These are phyloP conservation scores for Coprinellus micaceus DNA, from an alignment of 768 basidiomycete genomes.

Conservation along the genomic window DNA sequence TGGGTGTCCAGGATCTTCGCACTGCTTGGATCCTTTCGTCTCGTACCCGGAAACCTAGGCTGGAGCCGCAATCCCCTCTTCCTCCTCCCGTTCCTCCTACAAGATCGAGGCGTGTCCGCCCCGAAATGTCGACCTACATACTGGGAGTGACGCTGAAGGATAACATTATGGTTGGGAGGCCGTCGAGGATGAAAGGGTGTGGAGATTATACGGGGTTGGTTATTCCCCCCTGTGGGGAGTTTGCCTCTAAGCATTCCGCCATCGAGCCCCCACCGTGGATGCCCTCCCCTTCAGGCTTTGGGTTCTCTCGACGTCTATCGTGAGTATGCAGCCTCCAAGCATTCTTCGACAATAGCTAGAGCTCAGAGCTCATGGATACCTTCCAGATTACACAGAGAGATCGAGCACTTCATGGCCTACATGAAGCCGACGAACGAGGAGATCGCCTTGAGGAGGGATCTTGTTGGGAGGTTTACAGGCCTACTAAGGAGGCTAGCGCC, in stretches of 20 bases:
- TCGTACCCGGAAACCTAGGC: too few species aligned
- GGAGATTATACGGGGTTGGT: slow-evolving; percentile 17
- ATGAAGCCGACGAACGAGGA: slow-evolving; percentile 21
- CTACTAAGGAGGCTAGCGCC: slow-evolving; percentile 14
- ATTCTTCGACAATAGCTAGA: neutral
- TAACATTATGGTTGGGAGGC: slow-evolving; percentile 18
- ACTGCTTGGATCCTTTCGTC: too few species aligned
- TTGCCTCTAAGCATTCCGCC: slow-evolving; percentile 1
- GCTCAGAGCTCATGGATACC: neutral
- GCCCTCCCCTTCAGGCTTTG: neutral
- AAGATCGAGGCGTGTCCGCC: neutral
- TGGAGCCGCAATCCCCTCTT: neutral
- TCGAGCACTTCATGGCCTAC: slow-evolving; percentile 18
- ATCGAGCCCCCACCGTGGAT: slow-evolving; percentile 14
- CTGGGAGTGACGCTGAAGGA: slow-evolving; percentile 12
- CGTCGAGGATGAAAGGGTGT: slow-evolving; percentile 17
- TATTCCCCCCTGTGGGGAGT: slow-evolving; percentile 21
- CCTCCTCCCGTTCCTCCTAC: neutral
- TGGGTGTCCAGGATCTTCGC: neutral
- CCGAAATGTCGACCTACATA: neutral
- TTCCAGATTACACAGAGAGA: slow-evolving; percentile 19
- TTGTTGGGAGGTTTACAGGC: slow-evolving; percentile 19
- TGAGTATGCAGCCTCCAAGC: neutral
- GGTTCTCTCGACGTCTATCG: slow-evolving; percentile 1
- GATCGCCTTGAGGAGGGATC: slow-evolving; percentile 13